Conservation (phyloP, 2,329 filamentous ascomycete species). For the Corynespora cassiicola region DNA sequence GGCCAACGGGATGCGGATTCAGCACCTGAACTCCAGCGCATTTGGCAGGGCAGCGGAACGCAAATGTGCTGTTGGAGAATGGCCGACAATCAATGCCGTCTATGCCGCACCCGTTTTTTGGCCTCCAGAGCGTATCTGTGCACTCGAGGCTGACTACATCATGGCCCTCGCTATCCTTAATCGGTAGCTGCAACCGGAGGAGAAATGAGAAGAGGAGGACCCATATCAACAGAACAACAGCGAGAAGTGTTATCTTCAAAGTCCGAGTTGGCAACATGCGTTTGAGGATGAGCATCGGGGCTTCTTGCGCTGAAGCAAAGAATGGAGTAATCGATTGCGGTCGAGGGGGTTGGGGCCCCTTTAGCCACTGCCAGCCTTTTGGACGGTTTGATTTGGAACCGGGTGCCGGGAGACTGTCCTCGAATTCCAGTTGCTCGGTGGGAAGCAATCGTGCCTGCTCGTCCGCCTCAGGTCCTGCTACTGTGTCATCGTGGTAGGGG, state of each 20-base stretch:
- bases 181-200: conserved; percentile 64
- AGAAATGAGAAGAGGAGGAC: conserved; percentile 70
- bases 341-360: conserved; percentile 51
- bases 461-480: conserved; percentile 18
- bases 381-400: conserved; percentile 1
- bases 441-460: conserved; percentile 37
- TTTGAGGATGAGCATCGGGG: conserved; percentile 67
- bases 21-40: conserved; percentile 70
- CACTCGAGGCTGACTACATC: conserved; percentile 73
- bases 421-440: conserved; percentile 32
- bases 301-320: conserved; percentile 70
- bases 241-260: conserved; percentile 63
- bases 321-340: conserved; percentile 55
- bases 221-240: conserved; percentile 68
- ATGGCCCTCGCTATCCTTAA: conserved; percentile 67
- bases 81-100: conserved; percentile 78
- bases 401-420: conserved; percentile 21
- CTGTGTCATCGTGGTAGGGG: conserved; percentile 8
- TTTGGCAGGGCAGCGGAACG: conserved; percentile 76
- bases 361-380: conserved; percentile 39
- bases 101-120: conserved; percentile 74
- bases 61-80: conserved; percentile 71
- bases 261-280: conserved; percentile 61
- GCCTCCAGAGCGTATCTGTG: conserved; percentile 71
- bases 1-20: conserved; percentile 77